Evolutionary conservation across 768 basidiomycete species (phyloP).

Genomic region (Leccinum broughii): DNA sequence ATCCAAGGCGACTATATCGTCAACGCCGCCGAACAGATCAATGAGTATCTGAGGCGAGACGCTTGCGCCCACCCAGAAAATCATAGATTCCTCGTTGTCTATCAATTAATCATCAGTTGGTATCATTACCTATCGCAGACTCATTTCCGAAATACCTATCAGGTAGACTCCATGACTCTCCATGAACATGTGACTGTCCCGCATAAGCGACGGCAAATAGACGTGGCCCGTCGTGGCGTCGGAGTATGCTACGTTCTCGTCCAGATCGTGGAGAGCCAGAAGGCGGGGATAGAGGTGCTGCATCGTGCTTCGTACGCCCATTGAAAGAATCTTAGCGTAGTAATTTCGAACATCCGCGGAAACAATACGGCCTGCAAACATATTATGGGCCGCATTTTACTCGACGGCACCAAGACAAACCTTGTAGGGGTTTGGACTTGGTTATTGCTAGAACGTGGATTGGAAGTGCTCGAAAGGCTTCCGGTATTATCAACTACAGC

Average conservation of each 20-base stretch:
- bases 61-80: constrained; percentile 88
- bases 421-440: constrained; percentile 94
- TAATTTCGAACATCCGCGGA: constrained; percentile 93
- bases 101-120: constrained; percentile 10
- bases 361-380: constrained; percentile 69
- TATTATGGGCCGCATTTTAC: constrained; percentile 6
- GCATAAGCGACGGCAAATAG: constrained; percentile 73
- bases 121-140: constrained; percentile 17
- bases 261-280: constrained; percentile 84
- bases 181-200: constrained; percentile 85
- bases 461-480: constrained; percentile 85
- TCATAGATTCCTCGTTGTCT: constrained; percentile 88
- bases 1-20: constrained; percentile 72
- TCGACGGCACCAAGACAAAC: constrained; percentile 37
- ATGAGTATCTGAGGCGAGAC: constrained; percentile 78
- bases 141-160: constrained; percentile 57
- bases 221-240: constrained; percentile 58
- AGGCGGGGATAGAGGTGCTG: constrained; percentile 86
- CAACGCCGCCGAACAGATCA: constrained; percentile 75
- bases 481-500: constrained; percentile 85
- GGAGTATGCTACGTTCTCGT: constrained; percentile 68
- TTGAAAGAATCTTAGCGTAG: constrained; percentile 68
- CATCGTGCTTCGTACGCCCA: constrained; percentile 68
- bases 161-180: constrained; percentile 89
- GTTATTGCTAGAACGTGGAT: constrained; percentile 77